phyloP scores from a whole-genome alignment of 306 rosid genomes.

The Sicyos baderoa region DNA sequence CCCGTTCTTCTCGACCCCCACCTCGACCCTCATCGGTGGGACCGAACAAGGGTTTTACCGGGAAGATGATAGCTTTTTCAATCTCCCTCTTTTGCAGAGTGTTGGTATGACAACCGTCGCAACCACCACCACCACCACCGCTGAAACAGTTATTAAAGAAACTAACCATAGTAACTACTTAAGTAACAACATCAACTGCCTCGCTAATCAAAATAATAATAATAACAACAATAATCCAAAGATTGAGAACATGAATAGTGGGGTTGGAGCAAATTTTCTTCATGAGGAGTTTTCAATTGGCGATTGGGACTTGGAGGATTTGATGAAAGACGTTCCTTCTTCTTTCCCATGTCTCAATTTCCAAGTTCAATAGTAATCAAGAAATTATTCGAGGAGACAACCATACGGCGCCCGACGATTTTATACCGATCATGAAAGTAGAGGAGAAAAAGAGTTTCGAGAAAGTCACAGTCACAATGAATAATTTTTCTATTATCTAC shows the following conservation, averaged over 20 bases:
- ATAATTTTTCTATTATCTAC: no score
- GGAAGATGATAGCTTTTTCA: constrained; percentile 41
- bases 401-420: neutral
- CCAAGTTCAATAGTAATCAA: constrained; percentile 23
- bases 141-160: constrained; percentile 3
- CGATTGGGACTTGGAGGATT: constrained; percentile 82
- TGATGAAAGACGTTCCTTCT: constrained; percentile 78
- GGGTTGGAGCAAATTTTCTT: constrained; percentile 40
- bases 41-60: constrained; percentile 27
- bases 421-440: no score
- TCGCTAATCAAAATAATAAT: constrained; percentile 4
- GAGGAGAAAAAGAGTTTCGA: no score
- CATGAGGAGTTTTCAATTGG: constrained; percentile 51
- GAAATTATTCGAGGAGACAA: neutral
- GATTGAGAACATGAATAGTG: constrained; percentile 25
- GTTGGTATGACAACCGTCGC: constrained; percentile 23
- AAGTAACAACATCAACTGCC: neutral
- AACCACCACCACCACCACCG: neutral
- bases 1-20: constrained; percentile 2
- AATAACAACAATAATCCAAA: constrained; percentile 25
- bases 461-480: neutral
- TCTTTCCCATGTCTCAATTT: constrained; percentile 63
- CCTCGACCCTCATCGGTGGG: constrained; percentile 17
- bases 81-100: constrained; percentile 55
- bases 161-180: constrained; percentile 17